Conservation (phyloP, 768 basidiomycete genomes). For the Russula earlei region DNA sequence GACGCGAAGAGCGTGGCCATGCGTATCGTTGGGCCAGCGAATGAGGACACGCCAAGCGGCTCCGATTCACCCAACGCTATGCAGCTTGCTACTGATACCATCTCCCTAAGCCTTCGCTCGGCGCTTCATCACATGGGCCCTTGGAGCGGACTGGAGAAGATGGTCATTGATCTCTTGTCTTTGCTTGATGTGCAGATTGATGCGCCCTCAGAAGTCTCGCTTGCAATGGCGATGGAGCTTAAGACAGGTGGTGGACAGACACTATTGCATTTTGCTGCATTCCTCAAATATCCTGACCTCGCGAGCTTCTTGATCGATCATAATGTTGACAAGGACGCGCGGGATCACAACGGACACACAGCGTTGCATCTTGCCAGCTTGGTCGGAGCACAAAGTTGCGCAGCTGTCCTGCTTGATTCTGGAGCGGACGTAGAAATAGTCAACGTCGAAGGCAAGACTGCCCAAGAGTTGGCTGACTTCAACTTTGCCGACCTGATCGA, state of each 20-base stretch:
- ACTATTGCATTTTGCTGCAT: conserved; percentile 76
- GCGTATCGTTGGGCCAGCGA: conserved; percentile 79
- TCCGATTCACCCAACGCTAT: conserved; percentile 20
- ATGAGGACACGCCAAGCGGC: conserved; percentile 35
- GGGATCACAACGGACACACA: conserved; percentile 87
- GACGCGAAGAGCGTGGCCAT: conserved; percentile 90
- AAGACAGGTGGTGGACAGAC: conserved; percentile 71
- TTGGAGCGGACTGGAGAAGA: conserved; percentile 53
- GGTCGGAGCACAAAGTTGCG: conserved; percentile 51
- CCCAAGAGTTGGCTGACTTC: conserved; percentile 46
- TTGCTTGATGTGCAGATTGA: conserved; percentile 61
- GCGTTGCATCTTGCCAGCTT: conserved; percentile 81
- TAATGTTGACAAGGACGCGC: conserved; percentile 68
- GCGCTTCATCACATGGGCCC: conserved; percentile 50
- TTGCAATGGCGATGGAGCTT: conserved; percentile 56
- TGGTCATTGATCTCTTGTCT: conserved; percentile 73
- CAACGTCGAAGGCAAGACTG: conserved; percentile 57
- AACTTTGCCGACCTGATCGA: conserved; percentile 35
- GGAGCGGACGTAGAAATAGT: conserved; percentile 78
- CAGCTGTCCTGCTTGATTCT: conserved; percentile 56
- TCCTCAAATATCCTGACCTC: conserved; percentile 67
- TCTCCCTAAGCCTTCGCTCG: conserved; percentile 45
- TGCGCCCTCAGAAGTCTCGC: conserved; percentile 32
- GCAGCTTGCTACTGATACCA: conserved; percentile 40
- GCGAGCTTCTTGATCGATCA: conserved; percentile 61